Evolutionary conservation across 2,329 filamentous ascomycete genomes (phyloP).

Genomic region (Pleurostoma richardsiae): DNA sequence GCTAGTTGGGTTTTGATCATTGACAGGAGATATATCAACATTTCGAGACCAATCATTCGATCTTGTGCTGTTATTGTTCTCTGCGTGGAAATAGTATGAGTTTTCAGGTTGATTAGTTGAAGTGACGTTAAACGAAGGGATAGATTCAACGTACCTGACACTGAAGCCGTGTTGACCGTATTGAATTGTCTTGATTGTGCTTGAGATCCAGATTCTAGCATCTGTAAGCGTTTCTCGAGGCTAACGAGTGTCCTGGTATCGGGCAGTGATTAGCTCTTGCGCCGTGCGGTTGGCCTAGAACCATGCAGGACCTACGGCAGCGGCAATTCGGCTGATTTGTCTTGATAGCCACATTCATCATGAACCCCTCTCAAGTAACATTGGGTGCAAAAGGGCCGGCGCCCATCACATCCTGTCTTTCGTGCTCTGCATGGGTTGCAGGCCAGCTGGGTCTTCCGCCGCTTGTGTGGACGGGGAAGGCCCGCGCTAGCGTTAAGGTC

Average conservation of each 20-base stretch:
- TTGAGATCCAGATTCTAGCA: neutral
- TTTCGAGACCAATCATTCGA: neutral
- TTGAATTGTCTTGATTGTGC: neutral
- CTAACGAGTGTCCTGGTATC: neutral
- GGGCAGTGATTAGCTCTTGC: conserved; percentile 6
- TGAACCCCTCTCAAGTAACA: conserved; percentile 11
- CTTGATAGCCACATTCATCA: conserved; percentile 11
- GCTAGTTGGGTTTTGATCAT: neutral
- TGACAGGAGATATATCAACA: neutral
- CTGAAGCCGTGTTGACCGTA: neutral
- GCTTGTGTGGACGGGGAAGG: conserved; percentile 8
- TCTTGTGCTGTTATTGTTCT: neutral
- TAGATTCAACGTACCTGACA: neutral
- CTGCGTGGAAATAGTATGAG: neutral
- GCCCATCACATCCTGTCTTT: conserved; percentile 14
- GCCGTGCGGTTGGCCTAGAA: neutral
- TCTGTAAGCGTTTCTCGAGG: neutral
- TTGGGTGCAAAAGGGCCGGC: conserved; percentile 9
- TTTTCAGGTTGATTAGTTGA: neutral
- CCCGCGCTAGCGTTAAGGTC: conserved; percentile 1
- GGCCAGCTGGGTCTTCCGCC: conserved; percentile 11
- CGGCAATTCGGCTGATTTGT: conserved; percentile 7
- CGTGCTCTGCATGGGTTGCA: conserved; percentile 12
- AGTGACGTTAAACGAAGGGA: neutral
- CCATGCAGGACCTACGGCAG: conserved; percentile 2